These are phyloP conservation scores for Ophiosphaerella korrae DNA, from an alignment of 2,329 filamentous ascomycete species.

Conservation along the genomic window DNA sequence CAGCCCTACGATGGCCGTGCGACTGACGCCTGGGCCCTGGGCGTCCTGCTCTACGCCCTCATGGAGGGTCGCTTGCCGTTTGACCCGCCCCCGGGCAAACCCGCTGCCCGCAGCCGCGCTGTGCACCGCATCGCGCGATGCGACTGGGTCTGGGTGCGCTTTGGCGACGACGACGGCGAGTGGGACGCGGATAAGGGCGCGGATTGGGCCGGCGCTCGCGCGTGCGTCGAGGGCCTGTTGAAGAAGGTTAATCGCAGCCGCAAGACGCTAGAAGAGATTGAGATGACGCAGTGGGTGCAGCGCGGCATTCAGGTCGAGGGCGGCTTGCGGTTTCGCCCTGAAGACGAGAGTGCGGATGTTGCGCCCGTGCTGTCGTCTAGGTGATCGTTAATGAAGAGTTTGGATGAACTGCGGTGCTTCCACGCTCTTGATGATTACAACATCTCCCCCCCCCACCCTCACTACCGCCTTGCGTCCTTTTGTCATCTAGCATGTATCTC, in stretches of 20 bases:
- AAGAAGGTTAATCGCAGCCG: slow-evolving; percentile 78
- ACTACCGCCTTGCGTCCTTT: background rate
- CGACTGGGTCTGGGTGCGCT: slow-evolving; percentile 94
- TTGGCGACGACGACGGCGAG: slow-evolving; percentile 81
- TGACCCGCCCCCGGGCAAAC: slow-evolving; percentile 82
- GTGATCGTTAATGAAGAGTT: slow-evolving; percentile 39
- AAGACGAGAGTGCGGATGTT: slow-evolving; percentile 47
- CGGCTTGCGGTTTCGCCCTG: slow-evolving; percentile 59
- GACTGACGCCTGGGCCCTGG: slow-evolving; percentile 93
- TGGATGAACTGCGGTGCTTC: background rate
- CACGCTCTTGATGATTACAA: too few species aligned
- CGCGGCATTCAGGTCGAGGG: slow-evolving; percentile 72
- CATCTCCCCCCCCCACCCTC: background rate
- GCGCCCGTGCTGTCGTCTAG: slow-evolving; percentile 18
- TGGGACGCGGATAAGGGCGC: slow-evolving; percentile 73
- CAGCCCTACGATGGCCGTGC: slow-evolving; percentile 91
- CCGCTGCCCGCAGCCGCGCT: slow-evolving; percentile 73
- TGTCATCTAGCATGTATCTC: background rate
- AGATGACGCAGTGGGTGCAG: slow-evolving; percentile 74
- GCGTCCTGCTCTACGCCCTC: slow-evolving; percentile 89
- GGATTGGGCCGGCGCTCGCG: slow-evolving; percentile 74
- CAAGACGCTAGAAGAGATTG: slow-evolving; percentile 76
- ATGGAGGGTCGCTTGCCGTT: slow-evolving; percentile 94
- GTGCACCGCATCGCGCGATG: slow-evolving; percentile 94
- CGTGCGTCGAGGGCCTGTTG: slow-evolving; percentile 81